Conservation (phyloP, 1,284 basidiomycete species). For the Rhodotorula glutinis region DNA sequence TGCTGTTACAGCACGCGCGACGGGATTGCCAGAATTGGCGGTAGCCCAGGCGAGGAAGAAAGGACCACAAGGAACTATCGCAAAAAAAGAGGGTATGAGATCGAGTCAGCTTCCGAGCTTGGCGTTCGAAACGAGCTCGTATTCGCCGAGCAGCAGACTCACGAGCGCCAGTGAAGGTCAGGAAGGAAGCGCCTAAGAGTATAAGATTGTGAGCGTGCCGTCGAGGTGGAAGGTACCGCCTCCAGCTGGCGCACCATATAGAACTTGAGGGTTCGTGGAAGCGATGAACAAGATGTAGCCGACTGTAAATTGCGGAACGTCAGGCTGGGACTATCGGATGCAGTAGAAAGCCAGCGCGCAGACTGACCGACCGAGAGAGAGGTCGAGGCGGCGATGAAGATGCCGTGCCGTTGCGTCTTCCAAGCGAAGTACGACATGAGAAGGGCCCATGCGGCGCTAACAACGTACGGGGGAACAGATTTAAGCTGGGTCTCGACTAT, state of each 20-base stretch:
- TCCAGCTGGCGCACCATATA: slow-evolving; percentile 29
- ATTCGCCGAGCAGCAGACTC: background rate
- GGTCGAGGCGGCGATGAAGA: slow-evolving; percentile 24
- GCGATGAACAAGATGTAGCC: slow-evolving; percentile 41
- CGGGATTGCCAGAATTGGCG: slow-evolving; percentile 35
- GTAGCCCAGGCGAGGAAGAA: slow-evolving; percentile 35
- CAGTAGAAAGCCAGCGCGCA: slow-evolving; percentile 1
- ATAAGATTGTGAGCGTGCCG: too few relatives aligned
- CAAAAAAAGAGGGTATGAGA: too few relatives aligned
- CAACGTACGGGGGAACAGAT: slow-evolving; percentile 33
- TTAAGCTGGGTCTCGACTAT: slow-evolving; percentile 25
- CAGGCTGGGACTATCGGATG: background rate
- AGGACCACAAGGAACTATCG: slow-evolving; percentile 25
- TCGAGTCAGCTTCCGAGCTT: too few relatives aligned
- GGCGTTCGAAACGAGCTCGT: too few relatives aligned
- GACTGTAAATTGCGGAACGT: background rate
- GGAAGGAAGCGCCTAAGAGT: slow-evolving; percentile 33
- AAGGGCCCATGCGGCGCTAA: slow-evolving; percentile 33
- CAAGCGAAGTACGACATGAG: slow-evolving; percentile 14
- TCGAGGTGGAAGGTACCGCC: too few relatives aligned
- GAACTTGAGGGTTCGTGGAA: slow-evolving; percentile 16
- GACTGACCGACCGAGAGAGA: slow-evolving; percentile 20
- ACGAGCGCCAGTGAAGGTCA: slow-evolving; percentile 35
- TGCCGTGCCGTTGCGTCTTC: slow-evolving; percentile 25
- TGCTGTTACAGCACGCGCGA: slow-evolving; percentile 33